phyloP scores from a whole-genome alignment of 1,139 yeast genomes.

The Candida freyschussii region DNA sequence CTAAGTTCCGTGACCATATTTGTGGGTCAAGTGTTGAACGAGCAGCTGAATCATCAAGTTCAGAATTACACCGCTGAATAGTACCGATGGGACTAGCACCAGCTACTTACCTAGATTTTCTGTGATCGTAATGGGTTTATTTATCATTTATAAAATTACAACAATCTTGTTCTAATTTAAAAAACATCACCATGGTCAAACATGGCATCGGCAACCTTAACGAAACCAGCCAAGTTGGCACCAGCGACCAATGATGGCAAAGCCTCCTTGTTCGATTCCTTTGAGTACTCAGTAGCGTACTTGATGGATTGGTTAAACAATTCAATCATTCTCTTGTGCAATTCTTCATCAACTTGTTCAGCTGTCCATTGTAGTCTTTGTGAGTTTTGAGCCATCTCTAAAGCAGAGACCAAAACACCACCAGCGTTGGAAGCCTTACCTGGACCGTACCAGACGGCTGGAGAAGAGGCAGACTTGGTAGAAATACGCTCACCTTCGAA shows the following conservation, averaged over 20 bases:
- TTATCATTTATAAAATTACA: conserved; percentile 1
- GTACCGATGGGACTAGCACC: neutral
- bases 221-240: conserved; percentile 98
- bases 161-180: conserved; percentile 26
- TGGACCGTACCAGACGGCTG: conserved; percentile 94
- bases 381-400: conserved; percentile 99
- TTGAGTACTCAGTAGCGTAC: conserved; percentile 77
- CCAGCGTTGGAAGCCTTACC: conserved; percentile 99
- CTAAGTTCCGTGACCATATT: conserved; percentile 10
- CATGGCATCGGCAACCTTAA: conserved; percentile 98
- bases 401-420: conserved; percentile 98
- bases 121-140: neutral
- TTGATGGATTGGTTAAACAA: conserved; percentile 91
- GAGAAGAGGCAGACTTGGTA: conserved; percentile 34
- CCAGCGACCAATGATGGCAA: conserved; percentile 96
- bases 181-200: conserved; percentile 91
- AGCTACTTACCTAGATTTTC: neutral
- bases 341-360: conserved; percentile 83
- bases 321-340: conserved; percentile 86
- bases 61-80: neutral
- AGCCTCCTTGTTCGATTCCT: conserved; percentile 55
- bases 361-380: conserved; percentile 84
- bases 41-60: too few species aligned
- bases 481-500: conserved; percentile 82
- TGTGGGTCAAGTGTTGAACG: conserved; percentile 5